Conservation (phyloP, 2,329 filamentous ascomycete species). For the Colletotrichum siamense region DNA sequence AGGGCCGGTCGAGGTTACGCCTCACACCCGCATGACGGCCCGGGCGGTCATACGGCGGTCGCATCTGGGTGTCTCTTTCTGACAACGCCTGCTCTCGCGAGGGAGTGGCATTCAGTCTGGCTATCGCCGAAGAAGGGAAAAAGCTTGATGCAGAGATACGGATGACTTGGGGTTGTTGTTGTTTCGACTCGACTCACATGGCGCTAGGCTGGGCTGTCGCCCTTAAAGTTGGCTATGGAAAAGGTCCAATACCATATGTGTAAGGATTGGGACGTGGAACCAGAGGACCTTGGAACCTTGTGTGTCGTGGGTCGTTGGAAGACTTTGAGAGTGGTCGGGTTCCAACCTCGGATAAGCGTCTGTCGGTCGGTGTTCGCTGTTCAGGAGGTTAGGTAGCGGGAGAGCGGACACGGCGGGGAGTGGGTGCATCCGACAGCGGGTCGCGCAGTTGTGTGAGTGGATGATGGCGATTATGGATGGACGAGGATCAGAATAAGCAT, state of each 20-base stretch:
- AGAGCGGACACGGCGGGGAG: slow-evolving; percentile 23
- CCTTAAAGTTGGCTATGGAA: slow-evolving; percentile 20
- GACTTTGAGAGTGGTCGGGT: slow-evolving; percentile 22
- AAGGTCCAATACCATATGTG: slow-evolving; percentile 23
- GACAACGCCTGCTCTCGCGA: background rate
- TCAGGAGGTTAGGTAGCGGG: slow-evolving; percentile 14
- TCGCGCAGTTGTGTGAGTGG: background rate
- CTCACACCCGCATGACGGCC: slow-evolving; percentile 14
- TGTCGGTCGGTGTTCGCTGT: background rate
- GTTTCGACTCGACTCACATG: slow-evolving; percentile 23
- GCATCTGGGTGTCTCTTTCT: slow-evolving; percentile 5
- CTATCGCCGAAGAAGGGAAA: background rate
- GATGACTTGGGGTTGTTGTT: slow-evolving; percentile 2
- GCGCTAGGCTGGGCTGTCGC: slow-evolving; percentile 24
- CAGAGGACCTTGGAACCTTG: slow-evolving; percentile 17
- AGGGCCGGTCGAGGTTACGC: slow-evolving; percentile 10
- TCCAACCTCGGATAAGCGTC: slow-evolving; percentile 21
- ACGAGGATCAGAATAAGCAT: background rate
- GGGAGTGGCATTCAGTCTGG: slow-evolving; percentile 1
- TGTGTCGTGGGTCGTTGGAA: slow-evolving; percentile 19
- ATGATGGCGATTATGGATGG: background rate
- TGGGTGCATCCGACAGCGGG: slow-evolving; percentile 21
- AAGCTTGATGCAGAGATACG: background rate
- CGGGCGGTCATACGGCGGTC: slow-evolving; percentile 8
- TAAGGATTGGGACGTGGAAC: slow-evolving; percentile 22